A percentile compares a stretch with the other conserved stretches of the same genome.
Evolutionary conservation across 495 filamentous ascomycete genomes (phyloP).

Genomic region (Hyaloscypha bicolor): DNA sequence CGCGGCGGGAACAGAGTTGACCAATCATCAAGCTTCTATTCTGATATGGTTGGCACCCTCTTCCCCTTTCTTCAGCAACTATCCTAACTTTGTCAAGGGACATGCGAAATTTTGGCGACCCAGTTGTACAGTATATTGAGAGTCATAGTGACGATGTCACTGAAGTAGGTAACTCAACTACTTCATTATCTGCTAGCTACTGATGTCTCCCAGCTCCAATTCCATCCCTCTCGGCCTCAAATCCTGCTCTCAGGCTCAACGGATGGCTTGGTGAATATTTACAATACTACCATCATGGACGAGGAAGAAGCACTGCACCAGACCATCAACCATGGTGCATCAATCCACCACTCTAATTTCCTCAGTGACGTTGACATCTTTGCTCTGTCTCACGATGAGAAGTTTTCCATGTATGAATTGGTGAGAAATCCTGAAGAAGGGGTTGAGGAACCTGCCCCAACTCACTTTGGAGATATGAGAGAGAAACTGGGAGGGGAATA

Average conservation of each 20-base stretch:
- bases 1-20: conserved; percentile 79
- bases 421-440: conserved; percentile 61
- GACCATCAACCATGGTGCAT: conserved; percentile 82
- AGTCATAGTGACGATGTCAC: conserved; percentile 94
- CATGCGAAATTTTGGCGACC: conserved; percentile 29
- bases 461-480: conserved; percentile 77
- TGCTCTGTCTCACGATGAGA: conserved; percentile 79
- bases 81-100: conserved; percentile 27
- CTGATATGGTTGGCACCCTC: conserved; percentile 63
- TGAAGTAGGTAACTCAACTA: conserved; percentile 50
- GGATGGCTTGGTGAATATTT: conserved; percentile 89
- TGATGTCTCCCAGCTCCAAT: conserved; percentile 56
- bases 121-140: conserved; percentile 68
- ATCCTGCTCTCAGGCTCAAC: conserved; percentile 84
- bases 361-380: conserved; percentile 68
- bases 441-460: conserved; percentile 50
- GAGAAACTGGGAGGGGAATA: conserved; percentile 77
- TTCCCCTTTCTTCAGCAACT: conserved; percentile 7
- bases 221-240: conserved; percentile 63
- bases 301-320: conserved; percentile 86
- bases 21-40: conserved; percentile 70
- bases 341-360: conserved; percentile 85
- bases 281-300: conserved; percentile 71
- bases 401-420: conserved; percentile 72
- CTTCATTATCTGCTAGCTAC: background rate